A percentile compares a stretch with the other conserved stretches of the same genome.
Conservation (phyloP, 495 filamentous ascomycete genomes). For the Alectoria sarmentosa region DNA sequence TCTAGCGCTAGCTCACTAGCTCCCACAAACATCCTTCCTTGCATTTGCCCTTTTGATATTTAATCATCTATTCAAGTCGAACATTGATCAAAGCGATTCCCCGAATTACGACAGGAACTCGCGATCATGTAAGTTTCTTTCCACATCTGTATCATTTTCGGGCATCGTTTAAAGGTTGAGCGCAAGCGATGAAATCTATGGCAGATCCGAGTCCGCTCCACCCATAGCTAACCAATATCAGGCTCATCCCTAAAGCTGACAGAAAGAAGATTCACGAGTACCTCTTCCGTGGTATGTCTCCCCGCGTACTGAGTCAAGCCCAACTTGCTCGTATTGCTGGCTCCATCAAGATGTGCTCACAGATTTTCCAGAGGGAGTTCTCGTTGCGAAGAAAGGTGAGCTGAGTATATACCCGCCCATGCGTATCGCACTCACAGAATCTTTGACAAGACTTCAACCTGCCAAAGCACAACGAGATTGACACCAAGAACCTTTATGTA, state of each 20-base stretch:
- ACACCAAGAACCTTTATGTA: conserved; percentile 95
- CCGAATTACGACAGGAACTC: conserved; percentile 52
- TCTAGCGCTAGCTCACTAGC: neutral
- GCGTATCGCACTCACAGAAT: too few species aligned
- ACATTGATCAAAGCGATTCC: conserved; percentile 50
- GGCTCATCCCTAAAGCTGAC: conserved; percentile 99
- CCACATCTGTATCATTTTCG: too few species aligned
- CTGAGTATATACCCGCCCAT: too few species aligned
- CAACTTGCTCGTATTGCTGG: conserved; percentile 1
- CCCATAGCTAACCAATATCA: conserved; percentile 29
- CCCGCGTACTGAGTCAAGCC: conserved; percentile 15
- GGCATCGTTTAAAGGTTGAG: neutral
- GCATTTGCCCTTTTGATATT: neutral
- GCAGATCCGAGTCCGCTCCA: neutral
- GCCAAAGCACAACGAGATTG: conserved; percentile 86
- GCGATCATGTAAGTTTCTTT: conserved; percentile 46
- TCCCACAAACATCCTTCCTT: neutral
- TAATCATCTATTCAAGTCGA: neutral
- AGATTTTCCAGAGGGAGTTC: conserved; percentile 72
- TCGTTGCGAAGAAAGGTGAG: conserved; percentile 82
- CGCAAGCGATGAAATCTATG: neutral
- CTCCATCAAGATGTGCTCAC: conserved; percentile 15
- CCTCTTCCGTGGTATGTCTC: conserved; percentile 84
- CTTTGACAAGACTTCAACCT: conserved; percentile 79
- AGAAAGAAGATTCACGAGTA: conserved; percentile 99